Base-by-base conservation (phyloP, 768 basidiomycete genomes). In the Vararia minispora region DNA sequence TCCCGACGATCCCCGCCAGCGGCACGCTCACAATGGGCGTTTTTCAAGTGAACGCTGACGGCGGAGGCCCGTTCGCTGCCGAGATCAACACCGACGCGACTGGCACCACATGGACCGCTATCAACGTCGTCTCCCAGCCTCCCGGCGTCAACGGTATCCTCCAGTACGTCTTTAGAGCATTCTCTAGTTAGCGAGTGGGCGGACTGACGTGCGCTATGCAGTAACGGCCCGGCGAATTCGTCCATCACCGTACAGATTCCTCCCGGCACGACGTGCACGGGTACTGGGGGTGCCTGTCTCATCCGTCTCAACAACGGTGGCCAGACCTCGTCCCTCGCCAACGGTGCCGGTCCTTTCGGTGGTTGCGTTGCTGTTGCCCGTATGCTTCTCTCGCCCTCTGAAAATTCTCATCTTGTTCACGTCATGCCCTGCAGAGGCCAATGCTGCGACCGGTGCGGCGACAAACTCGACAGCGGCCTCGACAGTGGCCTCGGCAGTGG, bases 291-390 rank as follows among this genome's bases (percentile, higher is more conserved):
- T 21, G 45, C 48, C 9, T 50, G 48, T 43, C 28, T 50, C 24
- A 35, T 50, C 27, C 48, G 48, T 13, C 41, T 47, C 45, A 47
- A 40, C 37, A 50, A 50, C 40, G 35, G 27, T 17, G 36, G 35
- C 9, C 33, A 40, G 21, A 36, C 35, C 3, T 32, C 42, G 4
- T 52, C 51, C 22, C 42, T 52, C 21, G 46, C 51, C 6, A 50
- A 52, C 39, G 50, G 50, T 28, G 56, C 56, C 8, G 56, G 56
- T n/a, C 56, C 56, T n/a, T 58, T 58, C 41, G 56, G 56, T 11
- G 52, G 56, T 13, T 58, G 56, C 30, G 50, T 50, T 24, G 56
- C 53, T 10, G 49, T 47, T 24, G 23, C 41, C 17, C n/a, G n/a
- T n/a, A n/a, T n/a, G n/a, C n/a, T n/a, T n/a, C n/a, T n/a, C n/a